Evolutionary conservation across 176 grass and related monocot genomes (phyloP), one percentile per base, ranked within the genome.

Genomic region (Areca catechu): DNA sequence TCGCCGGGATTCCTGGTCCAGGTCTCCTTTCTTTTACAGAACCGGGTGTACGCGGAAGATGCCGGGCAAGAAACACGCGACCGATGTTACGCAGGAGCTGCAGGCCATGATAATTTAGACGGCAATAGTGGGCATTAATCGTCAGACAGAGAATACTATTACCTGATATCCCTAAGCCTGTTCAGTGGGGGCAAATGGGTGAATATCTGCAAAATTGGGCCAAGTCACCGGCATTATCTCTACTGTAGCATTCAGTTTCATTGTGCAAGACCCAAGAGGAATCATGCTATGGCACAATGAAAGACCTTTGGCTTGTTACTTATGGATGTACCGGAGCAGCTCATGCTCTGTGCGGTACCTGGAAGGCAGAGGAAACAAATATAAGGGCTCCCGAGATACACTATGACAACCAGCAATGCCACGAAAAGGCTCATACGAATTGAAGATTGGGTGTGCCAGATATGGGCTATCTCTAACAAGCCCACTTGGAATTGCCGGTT

Each of bases 151-250:
- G 2, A 47, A 4, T 54, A 17, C 19, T 54, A 61, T 76, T 53
- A 98, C 93, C 73, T 92, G 93, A 85, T 85, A 98, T 21, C 93
- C 93, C 22, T 69, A 51, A 66, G 93, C 78, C 59, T 98, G 93
- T 27, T 89, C 88, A 68, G 66, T 72, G 29, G 93, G 93, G 55
- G 67, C 84, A 85, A 98, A 98, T 21, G 93, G 93, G 67, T 98
- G 93, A 74, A 92, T 60, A 67, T 81, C 83, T 0, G 93, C 84
- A 51, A 98, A 98, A 63, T 75, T 98, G 70, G 93, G 84, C 53
- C 75, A 88, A 55, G 88, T 98, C 24, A 98, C 93, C n/a, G 93
- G 93, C 76, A 98, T 98, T 88, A 98, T 98, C 77, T 98, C 93
- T 10, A 74, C 88, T 7, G 88, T 98, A 60, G 93, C 88, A 76